Conservation (phyloP, 306 rosid genomes). For the Astragalus membranaceus region DNA sequence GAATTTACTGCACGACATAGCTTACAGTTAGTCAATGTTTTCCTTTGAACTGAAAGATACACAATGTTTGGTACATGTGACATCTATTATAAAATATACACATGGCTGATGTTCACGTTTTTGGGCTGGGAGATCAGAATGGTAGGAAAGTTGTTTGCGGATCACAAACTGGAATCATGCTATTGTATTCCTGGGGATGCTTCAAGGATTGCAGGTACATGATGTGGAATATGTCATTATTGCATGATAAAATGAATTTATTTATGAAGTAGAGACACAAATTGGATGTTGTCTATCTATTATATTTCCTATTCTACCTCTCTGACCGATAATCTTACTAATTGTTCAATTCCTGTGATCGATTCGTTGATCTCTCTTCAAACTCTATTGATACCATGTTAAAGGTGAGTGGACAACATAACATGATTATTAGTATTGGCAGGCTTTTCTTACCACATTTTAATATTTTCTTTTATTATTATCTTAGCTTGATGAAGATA, state of each 20-base stretch:
- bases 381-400: conserved; percentile 73
- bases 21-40: background rate
- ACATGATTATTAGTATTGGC: conserved; percentile 8
- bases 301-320: background rate
- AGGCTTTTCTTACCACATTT: background rate
- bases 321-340: conserved; percentile 18
- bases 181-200: conserved; percentile 87
- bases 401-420: conserved; percentile 48
- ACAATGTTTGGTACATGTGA: background rate
- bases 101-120: background rate
- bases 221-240: background rate
- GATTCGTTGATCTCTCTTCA: conserved; percentile 67
- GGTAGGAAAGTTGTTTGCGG: conserved; percentile 88
- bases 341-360: conserved; percentile 56
- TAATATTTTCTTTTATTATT: background rate
- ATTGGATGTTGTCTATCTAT: background rate
- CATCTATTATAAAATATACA: background rate
- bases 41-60: background rate
- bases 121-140: conserved; percentile 44
- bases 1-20: background rate
- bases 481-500: conserved; percentile 88
- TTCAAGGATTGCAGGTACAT: conserved; percentile 86
- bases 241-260: background rate
- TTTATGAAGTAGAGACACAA: background rate
- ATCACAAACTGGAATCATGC: conserved; percentile 65